These are phyloP conservation scores for Spathaspora passalidarum DNA, from an alignment of 805 yeast species.

Conservation along the genomic window DNA sequence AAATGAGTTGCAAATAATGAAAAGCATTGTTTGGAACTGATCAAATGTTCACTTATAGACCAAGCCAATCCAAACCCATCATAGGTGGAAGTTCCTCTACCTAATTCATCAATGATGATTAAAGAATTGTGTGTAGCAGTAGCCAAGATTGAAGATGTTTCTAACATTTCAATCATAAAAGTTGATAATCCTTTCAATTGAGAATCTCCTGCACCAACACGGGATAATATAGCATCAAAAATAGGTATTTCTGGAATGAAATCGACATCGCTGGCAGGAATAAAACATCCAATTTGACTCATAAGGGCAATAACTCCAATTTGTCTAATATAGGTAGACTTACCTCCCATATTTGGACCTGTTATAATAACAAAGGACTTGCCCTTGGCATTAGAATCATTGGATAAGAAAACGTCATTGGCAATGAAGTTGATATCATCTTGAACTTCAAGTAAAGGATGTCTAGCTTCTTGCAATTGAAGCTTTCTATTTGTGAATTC, in stretches of 20 bases:
- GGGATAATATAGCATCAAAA: slow-evolving; percentile 87
- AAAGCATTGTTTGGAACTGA: slow-evolving; percentile 68
- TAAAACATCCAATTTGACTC: slow-evolving; percentile 88
- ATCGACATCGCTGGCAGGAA: slow-evolving; percentile 56
- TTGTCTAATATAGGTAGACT: slow-evolving; percentile 88
- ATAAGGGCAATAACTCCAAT: slow-evolving; percentile 81
- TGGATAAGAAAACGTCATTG: slow-evolving; percentile 73
- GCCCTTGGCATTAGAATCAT: slow-evolving; percentile 13
- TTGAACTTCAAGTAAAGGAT: slow-evolving; percentile 91
- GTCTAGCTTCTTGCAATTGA: slow-evolving; percentile 73
- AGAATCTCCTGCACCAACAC: slow-evolving; percentile 99
- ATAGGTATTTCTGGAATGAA: slow-evolving; percentile 66
- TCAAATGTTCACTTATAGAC: slow-evolving; percentile 88
- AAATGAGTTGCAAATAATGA: slow-evolving; percentile 95
- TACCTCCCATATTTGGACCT: slow-evolving; percentile 98
- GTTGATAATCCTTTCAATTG: slow-evolving; percentile 96
- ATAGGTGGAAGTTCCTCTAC: slow-evolving; percentile 85
- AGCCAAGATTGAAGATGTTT: slow-evolving; percentile 82
- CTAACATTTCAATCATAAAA: slow-evolving; percentile 89
- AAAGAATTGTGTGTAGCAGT: slow-evolving; percentile 77
- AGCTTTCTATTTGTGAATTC: slow-evolving; percentile 43
- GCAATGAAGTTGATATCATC: slow-evolving; percentile 89
- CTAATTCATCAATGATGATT: slow-evolving; percentile 90
- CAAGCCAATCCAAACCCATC: slow-evolving; percentile 98
- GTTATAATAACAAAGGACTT: slow-evolving; percentile 75